These are phyloP conservation scores for Microsporum ferrugineum DNA, from an alignment of 2,329 filamentous ascomycete genomes.

Conservation along the genomic window DNA sequence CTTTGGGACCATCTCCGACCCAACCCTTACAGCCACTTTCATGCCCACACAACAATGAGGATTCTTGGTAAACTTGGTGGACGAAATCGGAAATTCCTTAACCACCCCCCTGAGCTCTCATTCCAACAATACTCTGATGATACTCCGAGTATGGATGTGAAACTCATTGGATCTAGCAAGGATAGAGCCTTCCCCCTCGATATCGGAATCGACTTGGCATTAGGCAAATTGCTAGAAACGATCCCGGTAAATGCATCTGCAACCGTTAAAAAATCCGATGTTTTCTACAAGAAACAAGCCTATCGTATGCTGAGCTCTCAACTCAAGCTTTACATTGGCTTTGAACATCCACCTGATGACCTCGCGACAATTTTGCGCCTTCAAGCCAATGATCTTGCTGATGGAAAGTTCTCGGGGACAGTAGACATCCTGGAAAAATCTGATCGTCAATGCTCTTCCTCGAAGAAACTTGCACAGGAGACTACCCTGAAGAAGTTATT, in stretches of 20 bases:
- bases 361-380: conserved; percentile 72
- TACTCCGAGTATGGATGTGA: conserved; percentile 72
- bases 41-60: conserved; percentile 93
- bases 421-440: conserved; percentile 58
- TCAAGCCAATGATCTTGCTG: conserved; percentile 74
- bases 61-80: conserved; percentile 95
- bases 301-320: conserved; percentile 79
- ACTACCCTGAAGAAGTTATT: conserved; percentile 70
- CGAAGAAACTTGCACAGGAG: conserved; percentile 80
- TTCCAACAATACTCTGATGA: conserved; percentile 85
- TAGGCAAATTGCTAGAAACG: conserved; percentile 73
- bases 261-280: conserved; percentile 52
- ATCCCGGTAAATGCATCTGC: conserved; percentile 38
- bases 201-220: conserved; percentile 77
- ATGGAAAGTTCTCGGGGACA: conserved; percentile 60
- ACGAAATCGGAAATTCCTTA: conserved; percentile 90
- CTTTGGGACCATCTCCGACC: conserved; percentile 92
- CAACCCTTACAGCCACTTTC: conserved; percentile 91
- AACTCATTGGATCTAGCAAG: conserved; percentile 77
- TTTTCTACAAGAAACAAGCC: conserved; percentile 86
- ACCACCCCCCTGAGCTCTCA: conserved; percentile 68
- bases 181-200: conserved; percentile 79
- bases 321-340: conserved; percentile 79
- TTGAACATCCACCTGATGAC: conserved; percentile 80
- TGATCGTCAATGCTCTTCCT: conserved; percentile 68